Percentiles rank a stretch among this genome's conserved stretches.
These are phyloP conservation scores for Sherardia arvensis DNA, from an alignment of 257 asterid species.

Conservation along the genomic window DNA sequence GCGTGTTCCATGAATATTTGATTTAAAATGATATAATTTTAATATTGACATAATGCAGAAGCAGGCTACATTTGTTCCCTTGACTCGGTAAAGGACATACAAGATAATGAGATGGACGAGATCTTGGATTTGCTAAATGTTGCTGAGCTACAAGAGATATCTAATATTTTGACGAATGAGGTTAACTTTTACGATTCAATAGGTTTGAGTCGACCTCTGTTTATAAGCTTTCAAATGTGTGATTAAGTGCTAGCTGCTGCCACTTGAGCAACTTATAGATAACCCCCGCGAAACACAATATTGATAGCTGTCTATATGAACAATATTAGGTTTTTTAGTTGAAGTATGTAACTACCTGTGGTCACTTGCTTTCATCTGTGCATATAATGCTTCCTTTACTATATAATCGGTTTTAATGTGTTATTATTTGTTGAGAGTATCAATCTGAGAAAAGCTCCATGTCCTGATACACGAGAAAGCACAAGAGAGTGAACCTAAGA, in stretches of 20 bases:
- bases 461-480: background rate
- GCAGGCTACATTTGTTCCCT: slow-evolving; percentile 53
- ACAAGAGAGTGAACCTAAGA: background rate
- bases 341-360: background rate
- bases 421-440: background rate
- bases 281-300: background rate
- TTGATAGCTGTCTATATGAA: background rate
- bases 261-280: background rate
- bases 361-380: background rate
- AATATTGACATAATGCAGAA: slow-evolving; percentile 29
- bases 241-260: background rate
- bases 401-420: background rate
- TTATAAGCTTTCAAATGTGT: background rate
- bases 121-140: slow-evolving; percentile 50
- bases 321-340: background rate
- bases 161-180: slow-evolving; percentile 6
- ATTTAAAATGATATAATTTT: background rate
- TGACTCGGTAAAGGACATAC: slow-evolving; percentile 31
- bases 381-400: background rate
- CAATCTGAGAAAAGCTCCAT: background rate
- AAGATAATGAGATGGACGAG: slow-evolving; percentile 42
- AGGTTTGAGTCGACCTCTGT: background rate
- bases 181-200: background rate
- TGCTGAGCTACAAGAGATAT: slow-evolving; percentile 66
- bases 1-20: slow-evolving; percentile 6